These are phyloP conservation scores for Candida smagusa DNA, from an alignment of 1,139 yeast genomes.

Conservation along the genomic window DNA sequence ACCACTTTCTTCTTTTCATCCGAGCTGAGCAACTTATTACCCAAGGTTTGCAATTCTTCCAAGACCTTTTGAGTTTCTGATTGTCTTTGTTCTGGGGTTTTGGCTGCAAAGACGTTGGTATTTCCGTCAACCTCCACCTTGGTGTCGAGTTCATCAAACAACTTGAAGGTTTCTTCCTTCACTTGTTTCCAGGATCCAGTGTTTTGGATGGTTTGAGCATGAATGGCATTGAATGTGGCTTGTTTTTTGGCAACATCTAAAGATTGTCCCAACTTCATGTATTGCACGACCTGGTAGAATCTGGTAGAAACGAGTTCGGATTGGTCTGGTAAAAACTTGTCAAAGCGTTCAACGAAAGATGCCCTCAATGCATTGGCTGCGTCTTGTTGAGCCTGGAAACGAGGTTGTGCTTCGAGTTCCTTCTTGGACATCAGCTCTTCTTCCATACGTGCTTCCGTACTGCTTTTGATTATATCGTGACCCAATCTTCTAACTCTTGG, in stretches of 20 bases:
- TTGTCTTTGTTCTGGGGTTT: slow-evolving; percentile 17
- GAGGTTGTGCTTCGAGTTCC: slow-evolving; percentile 56
- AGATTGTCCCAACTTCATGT: slow-evolving; percentile 23
- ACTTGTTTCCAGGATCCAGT: slow-evolving; percentile 23
- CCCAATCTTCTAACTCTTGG: slow-evolving; percentile 89
- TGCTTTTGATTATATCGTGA: slow-evolving; percentile 50
- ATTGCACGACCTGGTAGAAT: slow-evolving; percentile 41
- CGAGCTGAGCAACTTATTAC: slow-evolving; percentile 20
- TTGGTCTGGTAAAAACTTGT: slow-evolving; percentile 25
- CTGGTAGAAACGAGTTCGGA: slow-evolving; percentile 44
- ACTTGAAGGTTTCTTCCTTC: slow-evolving; percentile 16
- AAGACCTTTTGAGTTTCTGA: slow-evolving; percentile 19
- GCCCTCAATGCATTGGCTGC: slow-evolving; percentile 9
- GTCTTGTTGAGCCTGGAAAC: slow-evolving; percentile 39
- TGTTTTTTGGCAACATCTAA: slow-evolving; percentile 58
- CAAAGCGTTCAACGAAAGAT: slow-evolving; percentile 2
- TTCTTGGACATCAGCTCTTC: slow-evolving; percentile 57
- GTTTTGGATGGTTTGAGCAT: slow-evolving; percentile 46
- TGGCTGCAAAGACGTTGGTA: slow-evolving; percentile 23
- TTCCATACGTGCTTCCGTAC: slow-evolving; percentile 53
- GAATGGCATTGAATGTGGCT: slow-evolving; percentile 49
- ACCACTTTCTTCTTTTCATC: slow-evolving; percentile 25
- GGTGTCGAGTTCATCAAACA: slow-evolving; percentile 19
- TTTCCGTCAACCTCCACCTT: slow-evolving; percentile 27
- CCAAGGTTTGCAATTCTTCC: slow-evolving; percentile 18